A percentile compares a stretch with the other conserved stretches of the same genome.
Evolutionary conservation across 2,329 filamentous ascomycete species (phyloP).

Genomic region (Diaporthe velutina): DNA sequence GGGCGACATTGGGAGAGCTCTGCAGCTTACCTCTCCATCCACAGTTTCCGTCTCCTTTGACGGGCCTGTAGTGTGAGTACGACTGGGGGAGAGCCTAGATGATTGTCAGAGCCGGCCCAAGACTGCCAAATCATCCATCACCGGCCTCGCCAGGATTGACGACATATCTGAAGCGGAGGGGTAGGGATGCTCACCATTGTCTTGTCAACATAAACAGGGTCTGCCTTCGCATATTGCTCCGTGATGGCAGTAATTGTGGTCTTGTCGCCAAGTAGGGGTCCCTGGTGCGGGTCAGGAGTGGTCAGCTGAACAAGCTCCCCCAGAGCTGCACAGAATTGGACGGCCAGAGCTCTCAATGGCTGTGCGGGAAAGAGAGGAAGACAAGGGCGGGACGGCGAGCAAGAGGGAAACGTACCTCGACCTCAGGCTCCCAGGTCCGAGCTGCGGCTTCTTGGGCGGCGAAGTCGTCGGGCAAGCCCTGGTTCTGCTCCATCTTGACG

Average conservation of each 20-base stretch:
- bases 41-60: conserved; percentile 95
- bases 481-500: conserved; percentile 54
- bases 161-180: neutral
- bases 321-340: neutral
- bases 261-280: conserved; percentile 84
- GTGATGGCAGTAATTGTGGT: conserved; percentile 82
- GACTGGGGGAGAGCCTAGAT: conserved; percentile 82
- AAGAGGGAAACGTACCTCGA: conserved; percentile 57
- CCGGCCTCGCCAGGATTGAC: neutral
- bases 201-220: conserved; percentile 87
- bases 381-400: neutral
- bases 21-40: conserved; percentile 90
- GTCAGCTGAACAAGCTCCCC: conserved; percentile 45
- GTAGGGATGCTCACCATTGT: conserved; percentile 75
- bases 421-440: conserved; percentile 68
- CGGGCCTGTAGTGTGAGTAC: conserved; percentile 88
- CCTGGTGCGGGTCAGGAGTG: conserved; percentile 63
- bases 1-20: neutral
- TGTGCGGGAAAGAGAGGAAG: neutral
- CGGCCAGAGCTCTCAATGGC: conserved; percentile 7
- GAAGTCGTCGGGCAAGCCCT: conserved; percentile 56
- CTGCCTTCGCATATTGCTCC: conserved; percentile 88
- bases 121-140: neutral
- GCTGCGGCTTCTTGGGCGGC: conserved; percentile 73
- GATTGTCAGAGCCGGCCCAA: conserved; percentile 9